Percentiles rank a stretch among this genome's conserved stretches.
These are phyloP conservation scores for Myochromella boudieri DNA, from an alignment of 768 basidiomycete species.

Conservation along the genomic window DNA sequence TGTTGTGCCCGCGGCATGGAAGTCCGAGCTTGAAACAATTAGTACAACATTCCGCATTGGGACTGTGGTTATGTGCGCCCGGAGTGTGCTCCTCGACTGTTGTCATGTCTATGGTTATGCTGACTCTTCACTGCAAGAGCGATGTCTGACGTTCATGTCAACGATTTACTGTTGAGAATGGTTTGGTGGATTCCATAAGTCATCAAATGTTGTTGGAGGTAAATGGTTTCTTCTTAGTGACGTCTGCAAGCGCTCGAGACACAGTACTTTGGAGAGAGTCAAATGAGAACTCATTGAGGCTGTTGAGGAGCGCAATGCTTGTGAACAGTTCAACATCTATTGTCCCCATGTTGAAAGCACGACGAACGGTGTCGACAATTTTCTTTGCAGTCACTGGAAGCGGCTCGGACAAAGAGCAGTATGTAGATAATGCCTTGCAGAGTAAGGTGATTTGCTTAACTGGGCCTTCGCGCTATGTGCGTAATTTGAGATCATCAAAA, in stretches of 20 bases:
- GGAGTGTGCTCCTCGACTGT: too few species aligned
- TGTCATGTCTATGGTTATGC: neutral
- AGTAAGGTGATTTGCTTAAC: constrained; percentile 2
- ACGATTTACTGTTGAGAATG: neutral
- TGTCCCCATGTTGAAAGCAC: neutral
- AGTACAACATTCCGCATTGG: constrained; percentile 6
- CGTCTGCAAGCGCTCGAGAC: constrained; percentile 10
- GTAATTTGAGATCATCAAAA: neutral
- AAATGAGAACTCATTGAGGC: neutral
- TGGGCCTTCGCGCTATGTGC: neutral
- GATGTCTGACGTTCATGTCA: neutral
- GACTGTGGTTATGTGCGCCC: neutral
- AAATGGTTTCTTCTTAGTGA: constrained; percentile 7
- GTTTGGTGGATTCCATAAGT: constrained; percentile 2
- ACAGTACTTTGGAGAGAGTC: neutral
- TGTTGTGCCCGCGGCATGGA: constrained; percentile 7
- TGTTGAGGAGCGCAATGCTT: constrained; percentile 1
- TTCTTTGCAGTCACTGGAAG: neutral
- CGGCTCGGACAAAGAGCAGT: constrained; percentile 1
- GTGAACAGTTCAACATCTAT: neutral
- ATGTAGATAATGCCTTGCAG: constrained; percentile 1
- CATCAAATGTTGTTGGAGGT: constrained; percentile 3
- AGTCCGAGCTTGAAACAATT: constrained; percentile 9
- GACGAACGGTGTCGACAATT: neutral
- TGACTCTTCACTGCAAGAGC: neutral